Evolutionary conservation across 164 flowering plant genomes (phyloP).

Genomic region (Kingdonia uniflora): DNA sequence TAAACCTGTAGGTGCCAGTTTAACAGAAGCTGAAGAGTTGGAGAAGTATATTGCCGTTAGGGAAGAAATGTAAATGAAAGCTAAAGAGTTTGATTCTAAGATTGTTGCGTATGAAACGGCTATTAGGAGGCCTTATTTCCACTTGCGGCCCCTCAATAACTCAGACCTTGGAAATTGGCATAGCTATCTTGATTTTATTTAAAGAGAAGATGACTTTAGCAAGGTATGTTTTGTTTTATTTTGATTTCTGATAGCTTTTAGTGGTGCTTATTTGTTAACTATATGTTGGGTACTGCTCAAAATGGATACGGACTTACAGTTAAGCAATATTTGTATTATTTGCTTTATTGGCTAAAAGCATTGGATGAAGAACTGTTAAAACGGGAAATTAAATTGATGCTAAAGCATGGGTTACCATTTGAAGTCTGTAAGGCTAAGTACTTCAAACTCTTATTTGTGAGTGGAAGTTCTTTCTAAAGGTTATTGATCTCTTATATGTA

Average conservation of each 20-base stretch:
- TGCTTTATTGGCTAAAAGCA: constrained; percentile 81
- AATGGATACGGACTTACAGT: constrained; percentile 66
- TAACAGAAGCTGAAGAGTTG: constrained; percentile 87
- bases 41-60: constrained; percentile 87
- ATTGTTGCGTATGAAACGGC: constrained; percentile 95
- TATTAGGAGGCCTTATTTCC: constrained; percentile 97
- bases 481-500: constrained; percentile 47
- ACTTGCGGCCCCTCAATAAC: constrained; percentile 80
- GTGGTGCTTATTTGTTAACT: constrained; percentile 36
- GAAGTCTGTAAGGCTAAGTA: constrained; percentile 92
- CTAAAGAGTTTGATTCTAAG: constrained; percentile 97
- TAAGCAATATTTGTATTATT: constrained; percentile 79
- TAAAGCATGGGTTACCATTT: constrained; percentile 78
- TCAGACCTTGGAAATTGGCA: constrained; percentile 98
- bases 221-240: constrained; percentile 61
- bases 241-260: constrained; percentile 28
- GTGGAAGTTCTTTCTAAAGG: constrained; percentile 70
- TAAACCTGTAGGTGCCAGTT: constrained; percentile 59
- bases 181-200: constrained; percentile 85
- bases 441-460: constrained; percentile 88
- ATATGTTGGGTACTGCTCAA: constrained; percentile 12
- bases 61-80: constrained; percentile 92
- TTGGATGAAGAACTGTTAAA: constrained; percentile 85
- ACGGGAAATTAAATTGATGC: constrained; percentile 33
- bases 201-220: constrained; percentile 67